phyloP scores from a whole-genome alignment of 768 basidiomycete species.

The Macrolepiota albuminosa region DNA sequence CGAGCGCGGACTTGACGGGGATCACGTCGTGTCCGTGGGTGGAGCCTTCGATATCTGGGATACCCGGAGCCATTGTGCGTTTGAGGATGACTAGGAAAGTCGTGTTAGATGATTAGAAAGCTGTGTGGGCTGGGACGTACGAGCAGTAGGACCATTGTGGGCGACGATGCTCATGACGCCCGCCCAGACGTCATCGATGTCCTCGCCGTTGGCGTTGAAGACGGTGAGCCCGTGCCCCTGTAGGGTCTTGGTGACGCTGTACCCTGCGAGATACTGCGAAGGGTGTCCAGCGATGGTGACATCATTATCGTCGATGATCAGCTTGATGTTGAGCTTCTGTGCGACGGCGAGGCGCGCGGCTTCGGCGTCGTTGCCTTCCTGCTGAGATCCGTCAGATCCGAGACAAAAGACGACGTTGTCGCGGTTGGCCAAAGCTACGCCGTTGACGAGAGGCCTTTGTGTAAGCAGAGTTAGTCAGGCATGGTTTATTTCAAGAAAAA shows the following conservation, averaged over 20 bases:
- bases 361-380: slow-evolving; percentile 89
- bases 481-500: neutral
- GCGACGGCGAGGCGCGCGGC: slow-evolving; percentile 86
- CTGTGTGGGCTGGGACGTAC: slow-evolving; percentile 28
- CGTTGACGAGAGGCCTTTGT: slow-evolving; percentile 70
- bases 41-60: slow-evolving; percentile 74
- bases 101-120: neutral
- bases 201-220: slow-evolving; percentile 68
- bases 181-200: slow-evolving; percentile 73
- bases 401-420: slow-evolving; percentile 77
- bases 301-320: slow-evolving; percentile 87
- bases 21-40: slow-evolving; percentile 84
- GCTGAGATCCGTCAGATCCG: slow-evolving; percentile 88
- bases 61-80: slow-evolving; percentile 62
- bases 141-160: slow-evolving; percentile 73
- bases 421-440: slow-evolving; percentile 74
- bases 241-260: slow-evolving; percentile 64
- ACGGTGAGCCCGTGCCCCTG: slow-evolving; percentile 82
- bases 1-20: slow-evolving; percentile 73
- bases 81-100: slow-evolving; percentile 55
- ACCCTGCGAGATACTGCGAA: slow-evolving; percentile 81
- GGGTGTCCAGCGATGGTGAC: slow-evolving; percentile 93
- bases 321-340: slow-evolving; percentile 76
- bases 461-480: too few species aligned
- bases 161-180: slow-evolving; percentile 52